Evolutionary conservation across 2,329 filamentous ascomycete genomes (phyloP).

Genomic region (Cytospora chrysosperma): DNA sequence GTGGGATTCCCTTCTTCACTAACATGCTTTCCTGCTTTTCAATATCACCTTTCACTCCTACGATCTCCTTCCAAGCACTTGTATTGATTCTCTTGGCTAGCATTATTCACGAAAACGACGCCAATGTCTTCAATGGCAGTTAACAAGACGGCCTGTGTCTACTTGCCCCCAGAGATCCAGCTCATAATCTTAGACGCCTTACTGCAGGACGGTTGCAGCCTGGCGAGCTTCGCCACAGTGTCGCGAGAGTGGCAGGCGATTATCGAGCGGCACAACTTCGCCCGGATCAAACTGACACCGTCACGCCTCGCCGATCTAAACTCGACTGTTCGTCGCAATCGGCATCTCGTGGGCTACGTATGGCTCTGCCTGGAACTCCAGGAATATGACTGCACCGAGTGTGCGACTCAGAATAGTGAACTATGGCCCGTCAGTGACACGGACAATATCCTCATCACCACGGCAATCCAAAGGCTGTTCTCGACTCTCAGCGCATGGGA

Average conservation of each 20-base stretch:
- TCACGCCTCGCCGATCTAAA: slow-evolving; percentile 32
- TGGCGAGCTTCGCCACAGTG: slow-evolving; percentile 31
- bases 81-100: too few species aligned
- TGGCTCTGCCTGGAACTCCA: slow-evolving; percentile 35
- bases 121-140: slow-evolving; percentile 23
- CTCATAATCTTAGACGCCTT: slow-evolving; percentile 29
- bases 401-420: slow-evolving; percentile 14
- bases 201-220: slow-evolving; percentile 26
- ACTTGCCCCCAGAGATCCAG: slow-evolving; percentile 30
- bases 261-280: slow-evolving; percentile 34
- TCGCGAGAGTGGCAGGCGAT: slow-evolving; percentile 34
- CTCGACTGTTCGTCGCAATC: slow-evolving; percentile 32
- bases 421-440: slow-evolving; percentile 20
- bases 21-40: too few species aligned
- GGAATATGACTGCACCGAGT: slow-evolving; percentile 31
- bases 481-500: slow-evolving; percentile 33
- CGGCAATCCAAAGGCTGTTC: slow-evolving; percentile 28
- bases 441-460: slow-evolving; percentile 25
- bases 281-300: slow-evolving; percentile 33
- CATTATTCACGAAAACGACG: background rate
- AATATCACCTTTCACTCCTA: too few species aligned
- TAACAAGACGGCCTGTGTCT: slow-evolving; percentile 23
- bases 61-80: too few species aligned
- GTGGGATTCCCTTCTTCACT: too few species aligned
- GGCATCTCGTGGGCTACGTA: slow-evolving; percentile 30